phyloP scores from a whole-genome alignment of 192 early-diverging fungal species.

The Chytriomyces hyalinus region DNA sequence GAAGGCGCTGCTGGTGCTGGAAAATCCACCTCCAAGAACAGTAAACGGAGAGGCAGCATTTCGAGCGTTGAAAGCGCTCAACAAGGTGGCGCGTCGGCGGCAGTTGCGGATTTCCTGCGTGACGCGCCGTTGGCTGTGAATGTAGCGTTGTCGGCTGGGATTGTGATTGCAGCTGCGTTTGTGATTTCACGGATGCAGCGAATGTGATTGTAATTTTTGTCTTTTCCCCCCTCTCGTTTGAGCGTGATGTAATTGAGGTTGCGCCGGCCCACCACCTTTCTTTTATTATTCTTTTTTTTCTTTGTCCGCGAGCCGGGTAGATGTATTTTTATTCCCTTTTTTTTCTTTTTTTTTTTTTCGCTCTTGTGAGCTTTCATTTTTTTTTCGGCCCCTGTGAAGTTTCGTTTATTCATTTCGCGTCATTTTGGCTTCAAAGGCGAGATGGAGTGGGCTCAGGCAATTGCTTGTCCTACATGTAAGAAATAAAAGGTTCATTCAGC shows the following conservation, averaged over 20 bases:
- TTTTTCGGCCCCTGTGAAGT: no score
- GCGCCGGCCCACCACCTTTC: no score
- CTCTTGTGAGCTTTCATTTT: no score
- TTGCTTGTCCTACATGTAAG: no score
- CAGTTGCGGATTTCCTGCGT: constrained; percentile 42
- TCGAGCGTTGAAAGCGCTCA: not conserved
- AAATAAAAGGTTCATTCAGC: no score
- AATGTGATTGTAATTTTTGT: constrained; percentile 6
- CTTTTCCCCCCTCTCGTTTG: not conserved
- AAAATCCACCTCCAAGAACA: not conserved
- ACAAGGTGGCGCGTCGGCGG: not conserved
- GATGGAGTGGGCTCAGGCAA: no score
- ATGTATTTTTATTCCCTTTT: no score
- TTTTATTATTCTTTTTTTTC: not conserved
- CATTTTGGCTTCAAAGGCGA: no score
- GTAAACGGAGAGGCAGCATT: not conserved
- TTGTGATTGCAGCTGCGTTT: constrained; percentile 50
- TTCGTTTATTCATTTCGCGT: no score
- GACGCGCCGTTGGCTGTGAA: constrained; percentile 61
- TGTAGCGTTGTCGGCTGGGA: constrained; percentile 56
- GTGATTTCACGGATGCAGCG: constrained; percentile 42
- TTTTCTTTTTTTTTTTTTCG: no score
- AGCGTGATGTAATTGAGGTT: not conserved
- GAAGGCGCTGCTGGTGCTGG: not conserved
- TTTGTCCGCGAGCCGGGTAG: no score